Conservation (phyloP, 306 rosid species). For the Oemleria cerasiformis region DNA sequence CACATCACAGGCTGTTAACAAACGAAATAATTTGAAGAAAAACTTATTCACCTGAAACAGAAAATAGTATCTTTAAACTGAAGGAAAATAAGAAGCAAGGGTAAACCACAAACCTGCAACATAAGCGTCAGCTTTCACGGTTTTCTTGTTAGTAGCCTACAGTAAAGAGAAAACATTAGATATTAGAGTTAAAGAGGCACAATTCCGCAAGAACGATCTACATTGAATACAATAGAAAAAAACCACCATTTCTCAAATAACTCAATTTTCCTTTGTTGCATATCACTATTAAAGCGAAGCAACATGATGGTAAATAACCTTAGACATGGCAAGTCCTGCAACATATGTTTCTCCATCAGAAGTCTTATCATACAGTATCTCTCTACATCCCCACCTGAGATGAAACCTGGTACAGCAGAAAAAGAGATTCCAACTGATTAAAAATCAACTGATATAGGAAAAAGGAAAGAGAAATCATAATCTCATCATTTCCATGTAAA, state of each 20-base stretch:
- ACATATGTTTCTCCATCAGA: conserved; percentile 68
- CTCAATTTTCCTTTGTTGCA: background rate
- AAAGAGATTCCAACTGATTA: conserved; percentile 23
- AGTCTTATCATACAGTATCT: conserved; percentile 66
- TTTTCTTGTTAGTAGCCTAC: conserved; percentile 82
- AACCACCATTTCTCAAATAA: background rate
- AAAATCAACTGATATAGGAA: conserved; percentile 19
- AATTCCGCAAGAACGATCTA: background rate
- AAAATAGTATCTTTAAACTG: conserved; percentile 14
- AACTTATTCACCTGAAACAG: conserved; percentile 14
- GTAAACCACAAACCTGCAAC: conserved; percentile 74
- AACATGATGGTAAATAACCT: conserved; percentile 37
- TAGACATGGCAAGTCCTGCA: conserved; percentile 76
- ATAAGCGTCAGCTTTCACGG: conserved; percentile 89
- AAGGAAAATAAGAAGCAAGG: background rate
- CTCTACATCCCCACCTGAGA: conserved; percentile 99
- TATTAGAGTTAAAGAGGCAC: conserved; percentile 13
- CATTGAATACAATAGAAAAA: background rate
- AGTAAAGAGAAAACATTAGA: conserved; percentile 14
- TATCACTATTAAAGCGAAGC: background rate
- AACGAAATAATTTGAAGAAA: conserved; percentile 27
- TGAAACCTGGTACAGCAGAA: conserved; percentile 73
- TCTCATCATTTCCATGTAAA: conserved; percentile 16
- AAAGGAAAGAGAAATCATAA: background rate
- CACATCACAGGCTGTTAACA: conserved; percentile 89